A percentile compares a stretch with the other conserved stretches of the same genome.
Conservation (phyloP, 1,139 yeast genomes). For the Sugiyamaella novakii region DNA sequence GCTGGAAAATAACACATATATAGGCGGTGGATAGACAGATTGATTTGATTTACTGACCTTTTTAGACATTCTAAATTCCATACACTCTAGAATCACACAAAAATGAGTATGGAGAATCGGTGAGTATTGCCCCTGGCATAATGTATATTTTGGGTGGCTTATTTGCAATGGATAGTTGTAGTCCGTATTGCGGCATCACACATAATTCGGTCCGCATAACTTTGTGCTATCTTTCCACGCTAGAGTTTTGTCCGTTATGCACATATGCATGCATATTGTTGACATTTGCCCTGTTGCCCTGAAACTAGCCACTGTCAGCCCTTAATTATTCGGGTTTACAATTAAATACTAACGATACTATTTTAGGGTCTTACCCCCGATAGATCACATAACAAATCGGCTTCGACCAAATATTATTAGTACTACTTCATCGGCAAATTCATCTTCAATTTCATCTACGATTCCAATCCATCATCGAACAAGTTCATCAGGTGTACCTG, state of each 20-base stretch:
- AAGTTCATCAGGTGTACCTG: constrained; percentile 1
- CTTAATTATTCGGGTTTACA: too few relatives aligned
- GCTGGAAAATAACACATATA: too few relatives aligned
- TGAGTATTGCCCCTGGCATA: constrained; percentile 4
- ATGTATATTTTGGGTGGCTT: not conserved
- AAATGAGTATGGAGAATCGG: constrained; percentile 15
- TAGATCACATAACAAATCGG: constrained; percentile 22
- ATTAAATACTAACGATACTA: constrained; percentile 1
- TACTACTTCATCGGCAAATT: not conserved
- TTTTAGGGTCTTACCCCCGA: constrained; percentile 20
- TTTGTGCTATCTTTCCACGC: too few relatives aligned
- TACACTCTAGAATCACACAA: too few relatives aligned
- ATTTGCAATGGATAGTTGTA: not conserved
- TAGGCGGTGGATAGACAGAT: too few relatives aligned
- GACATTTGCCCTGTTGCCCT: too few relatives aligned
- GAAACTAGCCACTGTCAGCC: too few relatives aligned
- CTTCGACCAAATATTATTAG: constrained; percentile 14
- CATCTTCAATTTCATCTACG: constrained; percentile 17
- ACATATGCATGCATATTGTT: constrained; percentile 1
- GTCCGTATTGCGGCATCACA: too few relatives aligned
- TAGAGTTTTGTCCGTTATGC: not conserved
- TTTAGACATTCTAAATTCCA: too few relatives aligned
- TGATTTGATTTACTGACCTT: not conserved
- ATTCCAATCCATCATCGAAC: constrained; percentile 11
- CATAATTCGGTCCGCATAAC: not conserved